Evolutionary conservation across 1,284 basidiomycete species (phyloP), one percentile per base, ranked within the genome.

Genomic region (Apiotrichum porosum): DNA sequence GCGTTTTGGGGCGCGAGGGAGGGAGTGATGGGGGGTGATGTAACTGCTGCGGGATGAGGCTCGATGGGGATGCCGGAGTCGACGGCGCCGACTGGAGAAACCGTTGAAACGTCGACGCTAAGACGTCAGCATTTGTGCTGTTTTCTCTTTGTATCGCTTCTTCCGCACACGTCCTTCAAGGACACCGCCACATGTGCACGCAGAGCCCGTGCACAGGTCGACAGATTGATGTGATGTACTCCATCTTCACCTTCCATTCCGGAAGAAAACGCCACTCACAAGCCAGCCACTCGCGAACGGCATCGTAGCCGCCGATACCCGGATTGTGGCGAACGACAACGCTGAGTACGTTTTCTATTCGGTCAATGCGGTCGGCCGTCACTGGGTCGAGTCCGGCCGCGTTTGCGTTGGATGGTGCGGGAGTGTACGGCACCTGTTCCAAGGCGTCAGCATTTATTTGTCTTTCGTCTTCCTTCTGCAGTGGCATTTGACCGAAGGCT

Each of bases 401-500:
- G 18, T 34, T 35, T 15, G 46, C 44, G 31, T 48, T 49, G 18
- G 55, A 54, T 48, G 44, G 68, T 32, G 51, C 66, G 41, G 47
- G 72, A 50, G 57, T 68, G 49, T 74, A 74, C 4, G 71, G 72
- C 9, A 71, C 65, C 71, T 73, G 43, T 12, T 6, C 12, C 6
- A 28, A 28, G 26, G 6, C 26, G n/a, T n/a, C n/a, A n/a, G n/a
- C n/a, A n/a, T n/a, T n/a, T n/a, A n/a, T n/a, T n/a, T n/a, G n/a
- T 2, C 19, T 10, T 34, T n/a, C 19, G 38, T 15, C 34, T 49
- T n/a, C n/a, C n/a, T n/a, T n/a, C n/a, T n/a, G n/a, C 42, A 54
- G 42, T 19, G 3, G 13, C 23, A 24, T 9, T 22, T 28, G 26
- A 44, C 12, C 28, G 18, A 39, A n/a, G 26, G 18, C 18, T 22